Evolutionary conservation across 805 yeast genomes (phyloP), one percentile per base, ranked within the genome.

Genomic region (Candida ulmi): DNA sequence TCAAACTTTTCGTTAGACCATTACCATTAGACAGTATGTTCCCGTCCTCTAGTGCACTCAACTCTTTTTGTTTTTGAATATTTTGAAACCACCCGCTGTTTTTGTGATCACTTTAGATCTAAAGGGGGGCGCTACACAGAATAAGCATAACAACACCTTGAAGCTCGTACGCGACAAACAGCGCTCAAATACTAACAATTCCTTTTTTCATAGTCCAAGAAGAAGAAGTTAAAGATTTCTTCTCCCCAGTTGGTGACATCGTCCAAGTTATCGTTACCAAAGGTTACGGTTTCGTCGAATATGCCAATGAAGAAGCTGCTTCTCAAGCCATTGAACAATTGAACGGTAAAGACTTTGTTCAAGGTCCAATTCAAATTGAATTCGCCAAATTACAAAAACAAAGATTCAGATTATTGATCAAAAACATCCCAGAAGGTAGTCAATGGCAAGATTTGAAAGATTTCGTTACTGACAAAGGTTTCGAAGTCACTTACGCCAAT

Each of bases 361-460:
- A 72, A 47, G 71, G 76, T 33, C 69, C 69, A 40, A 57, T 69
- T 42, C 68, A 65, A 47, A 62, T 69, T 35, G 68, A 63, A 36
- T 69, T 54, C 45, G 68, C 73, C 17, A 67, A 60, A 54, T 50
- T 54, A 33, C 54, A 44, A 45, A 79, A 82, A 61, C 87, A 87
- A 55, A 80, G 83, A 64, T 77, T 68, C 67, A 77, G 93, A 71
- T 78, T 81, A 44, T 74, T 80, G 57, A 76, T 84, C 27, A 63
- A 76, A 51, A 77, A 78, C 63, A 69, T 85, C 55, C 90, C 90
- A 52, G 83, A 80, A 51, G 80, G 80, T 46, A 72, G 85, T 42
- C 80, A 87, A 37, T 85, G 95, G 95, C 93, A 85, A 71, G 91
- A 83, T 55, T 74, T 85, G 58, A 85, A 88, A 70, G 98, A 91